These are phyloP conservation scores for Tolypocladium ovalisporum DNA, from an alignment of 2,329 filamentous ascomycete genomes.

Conservation along the genomic window DNA sequence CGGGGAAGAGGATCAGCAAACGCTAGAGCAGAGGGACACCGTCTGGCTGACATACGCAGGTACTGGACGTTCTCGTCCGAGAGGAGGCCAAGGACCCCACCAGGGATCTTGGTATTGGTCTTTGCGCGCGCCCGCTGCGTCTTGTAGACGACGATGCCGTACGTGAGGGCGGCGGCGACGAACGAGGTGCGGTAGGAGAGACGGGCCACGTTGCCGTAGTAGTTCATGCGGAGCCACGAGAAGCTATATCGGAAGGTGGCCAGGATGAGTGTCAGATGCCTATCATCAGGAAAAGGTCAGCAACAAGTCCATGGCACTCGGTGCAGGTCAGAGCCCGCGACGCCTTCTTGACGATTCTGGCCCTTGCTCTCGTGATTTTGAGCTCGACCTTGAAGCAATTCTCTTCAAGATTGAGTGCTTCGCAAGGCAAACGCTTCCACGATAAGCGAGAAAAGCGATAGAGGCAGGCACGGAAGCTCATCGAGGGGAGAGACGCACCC, in stretches of 20 bases:
- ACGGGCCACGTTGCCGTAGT: slow-evolving; percentile 62
- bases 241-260: slow-evolving; percentile 73
- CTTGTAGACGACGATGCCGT: slow-evolving; percentile 98
- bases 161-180: slow-evolving; percentile 78
- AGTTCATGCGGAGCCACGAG: slow-evolving; percentile 85
- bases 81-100: slow-evolving; percentile 53
- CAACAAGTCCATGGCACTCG: neutral
- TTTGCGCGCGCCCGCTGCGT: slow-evolving; percentile 78
- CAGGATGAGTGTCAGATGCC: slow-evolving; percentile 78
- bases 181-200: slow-evolving; percentile 89
- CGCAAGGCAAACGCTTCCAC: neutral
- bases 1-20: slow-evolving; percentile 6
- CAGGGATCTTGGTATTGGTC: slow-evolving; percentile 51
- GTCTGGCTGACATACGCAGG: slow-evolving; percentile 74
- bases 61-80: slow-evolving; percentile 98
- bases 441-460: neutral
- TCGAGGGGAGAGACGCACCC: slow-evolving; percentile 47
- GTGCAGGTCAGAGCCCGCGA: neutral
- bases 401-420: neutral
- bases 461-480: slow-evolving; percentile 1
- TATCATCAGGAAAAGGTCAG: slow-evolving; percentile 24
- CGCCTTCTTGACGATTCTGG: neutral
- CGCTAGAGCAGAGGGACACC: no score
- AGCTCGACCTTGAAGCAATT: neutral
- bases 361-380: neutral